These are phyloP conservation scores for Podospora anserina DNA, from an alignment of 495 filamentous ascomycete species.

Conservation along the genomic window DNA sequence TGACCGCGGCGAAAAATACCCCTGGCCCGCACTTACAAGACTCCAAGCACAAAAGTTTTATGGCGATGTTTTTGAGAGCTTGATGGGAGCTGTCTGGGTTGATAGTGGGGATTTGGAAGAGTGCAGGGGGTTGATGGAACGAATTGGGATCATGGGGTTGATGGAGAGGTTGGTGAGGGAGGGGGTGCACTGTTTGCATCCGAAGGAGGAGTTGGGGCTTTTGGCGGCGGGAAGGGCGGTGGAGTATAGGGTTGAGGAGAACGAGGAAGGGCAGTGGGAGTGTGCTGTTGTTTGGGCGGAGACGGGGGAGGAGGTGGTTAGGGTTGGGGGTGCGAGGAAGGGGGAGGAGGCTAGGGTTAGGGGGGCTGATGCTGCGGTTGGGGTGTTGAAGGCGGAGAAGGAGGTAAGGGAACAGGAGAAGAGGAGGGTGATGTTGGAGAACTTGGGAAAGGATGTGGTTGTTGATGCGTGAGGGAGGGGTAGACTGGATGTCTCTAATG, in stretches of 20 bases:
- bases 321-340: constrained; percentile 45
- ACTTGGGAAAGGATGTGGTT: not conserved
- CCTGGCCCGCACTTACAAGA: constrained; percentile 67
- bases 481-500: not conserved
- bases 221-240: constrained; percentile 53
- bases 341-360: constrained; percentile 50
- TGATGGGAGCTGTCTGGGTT: constrained; percentile 82
- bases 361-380: not conserved
- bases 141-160: constrained; percentile 61
- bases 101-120: constrained; percentile 64
- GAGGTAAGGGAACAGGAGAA: not conserved
- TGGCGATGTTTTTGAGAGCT: constrained; percentile 78
- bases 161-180: constrained; percentile 59
- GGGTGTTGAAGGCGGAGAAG: constrained; percentile 1
- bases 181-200: constrained; percentile 63
- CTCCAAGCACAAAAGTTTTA: constrained; percentile 75
- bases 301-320: constrained; percentile 43
- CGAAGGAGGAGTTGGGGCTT: constrained; percentile 65
- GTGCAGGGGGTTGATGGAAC: constrained; percentile 58
- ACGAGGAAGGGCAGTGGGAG: constrained; percentile 20
- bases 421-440: not conserved
- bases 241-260: constrained; percentile 42
- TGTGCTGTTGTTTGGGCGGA: constrained; percentile 11
- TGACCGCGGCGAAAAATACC: constrained; percentile 52
- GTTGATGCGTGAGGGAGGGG: not conserved